Base-by-base conservation (phyloP, 2,329 filamentous ascomycete genomes). In the Myriosclerotinia duriaeana region DNA sequence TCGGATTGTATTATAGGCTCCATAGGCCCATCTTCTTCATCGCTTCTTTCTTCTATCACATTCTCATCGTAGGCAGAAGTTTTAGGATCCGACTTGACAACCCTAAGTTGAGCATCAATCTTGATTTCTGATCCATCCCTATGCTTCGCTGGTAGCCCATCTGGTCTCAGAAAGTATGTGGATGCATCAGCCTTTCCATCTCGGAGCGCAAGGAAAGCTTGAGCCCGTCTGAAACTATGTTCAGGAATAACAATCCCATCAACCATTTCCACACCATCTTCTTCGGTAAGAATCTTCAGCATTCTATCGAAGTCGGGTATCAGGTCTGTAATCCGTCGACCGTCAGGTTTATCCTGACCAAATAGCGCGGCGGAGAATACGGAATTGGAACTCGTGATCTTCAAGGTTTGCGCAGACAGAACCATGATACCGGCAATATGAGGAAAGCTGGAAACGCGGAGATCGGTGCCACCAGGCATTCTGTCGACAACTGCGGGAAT, bases 221-320 rank as follows among this genome's bases (percentile, higher is more conserved):
- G 87, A 8, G 95, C 95, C 71, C 93, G 89, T 67, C 95, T 88
- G 79, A 99, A 98, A 74, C 92, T 96, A 76, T 97, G 93, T 77
- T 99, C 95, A 1, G 95, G 93, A 66, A 99, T 90, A 20, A 99
- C 93, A 74, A 97, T 93, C n/a, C 95, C 95, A 77, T 99, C 95
- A 14, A 90, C 85, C 36, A 98, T 82, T 62, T 88, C 84, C 61
- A 97, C 84, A 52, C 91, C 88, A 72, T 99, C 93, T 75, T 97
- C 92, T 65, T 96, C 90, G 5, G 87, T 92, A 73, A 99, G 82
- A 38, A 96, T 87, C 53, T 87, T 83, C 60, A 99, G 80, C 54
- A 97, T 88, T 70, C 88, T 89, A 77, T 96, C 92, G 74, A 99
- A 98, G 54, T 89, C 87, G 0, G 94, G 93, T 38, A 99, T 89